Percentiles rank a stretch among this genome's conserved stretches.
phyloP scores from a whole-genome alignment of 192 early-diverging fungal genomes.

The Coemansia aciculifera region DNA sequence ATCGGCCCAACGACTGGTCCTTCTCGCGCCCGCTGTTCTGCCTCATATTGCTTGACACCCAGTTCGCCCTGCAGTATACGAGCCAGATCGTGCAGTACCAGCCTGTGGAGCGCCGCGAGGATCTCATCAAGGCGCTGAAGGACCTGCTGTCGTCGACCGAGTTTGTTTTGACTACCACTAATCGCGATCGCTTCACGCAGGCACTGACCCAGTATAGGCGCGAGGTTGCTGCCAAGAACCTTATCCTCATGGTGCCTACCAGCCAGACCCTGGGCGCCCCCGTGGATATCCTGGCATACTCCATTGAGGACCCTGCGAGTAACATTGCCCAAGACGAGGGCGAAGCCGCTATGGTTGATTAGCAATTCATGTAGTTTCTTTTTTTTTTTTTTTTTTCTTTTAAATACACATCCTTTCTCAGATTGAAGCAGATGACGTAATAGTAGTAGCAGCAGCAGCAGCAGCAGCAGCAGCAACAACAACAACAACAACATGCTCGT shows the following conservation, averaged over 20 bases:
- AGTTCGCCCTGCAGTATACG: constrained; percentile 52
- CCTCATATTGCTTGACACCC: constrained; percentile 73
- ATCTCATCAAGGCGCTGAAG: constrained; percentile 43
- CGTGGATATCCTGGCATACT: constrained; percentile 33
- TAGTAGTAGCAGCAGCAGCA: background rate
- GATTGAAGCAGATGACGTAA: background rate
- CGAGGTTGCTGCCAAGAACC: constrained; percentile 44
- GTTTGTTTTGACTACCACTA: constrained; percentile 30
- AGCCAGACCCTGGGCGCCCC: constrained; percentile 49
- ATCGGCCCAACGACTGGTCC: constrained; percentile 78
- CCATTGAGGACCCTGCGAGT: background rate
- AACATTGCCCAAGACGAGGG: background rate
- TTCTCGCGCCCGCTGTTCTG: constrained; percentile 79
- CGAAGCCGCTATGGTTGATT: constrained; percentile 47
- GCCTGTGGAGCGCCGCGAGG: constrained; percentile 45
- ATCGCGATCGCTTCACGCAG: constrained; percentile 50
- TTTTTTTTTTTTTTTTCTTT: background rate
- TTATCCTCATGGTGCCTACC: constrained; percentile 54
- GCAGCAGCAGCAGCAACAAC: too few species aligned
- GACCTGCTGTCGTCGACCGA: constrained; percentile 39
- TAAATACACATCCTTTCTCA: too few species aligned
- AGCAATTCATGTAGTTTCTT: constrained; percentile 3
- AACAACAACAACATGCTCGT: too few species aligned
- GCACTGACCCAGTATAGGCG: constrained; percentile 46
- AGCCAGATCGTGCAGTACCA: constrained; percentile 52